phyloP scores from a whole-genome alignment of 2,329 filamentous ascomycete species.

The Neofusicoccum kwambonambiense region DNA sequence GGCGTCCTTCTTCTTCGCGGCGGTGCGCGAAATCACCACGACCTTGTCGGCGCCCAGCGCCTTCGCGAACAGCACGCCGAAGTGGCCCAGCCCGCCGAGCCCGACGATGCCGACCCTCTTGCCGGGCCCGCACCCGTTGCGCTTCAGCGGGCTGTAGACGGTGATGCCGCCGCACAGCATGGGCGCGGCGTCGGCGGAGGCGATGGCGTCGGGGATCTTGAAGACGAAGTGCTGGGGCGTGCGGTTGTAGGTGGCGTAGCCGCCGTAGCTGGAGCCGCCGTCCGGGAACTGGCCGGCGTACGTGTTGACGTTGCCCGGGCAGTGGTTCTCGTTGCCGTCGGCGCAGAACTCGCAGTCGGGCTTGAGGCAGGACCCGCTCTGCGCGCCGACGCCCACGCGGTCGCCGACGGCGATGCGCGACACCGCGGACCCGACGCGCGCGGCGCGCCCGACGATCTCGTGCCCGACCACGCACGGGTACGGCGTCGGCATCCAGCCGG shows the following conservation, averaged over 20 bases:
- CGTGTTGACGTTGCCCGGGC: slow-evolving; percentile 53
- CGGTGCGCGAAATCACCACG: slow-evolving; percentile 62
- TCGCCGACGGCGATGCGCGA: slow-evolving; percentile 59
- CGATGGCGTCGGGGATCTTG: slow-evolving; percentile 53
- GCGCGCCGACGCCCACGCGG: slow-evolving; percentile 54
- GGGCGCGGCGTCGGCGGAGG: slow-evolving; percentile 58
- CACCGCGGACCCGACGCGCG: slow-evolving; percentile 33
- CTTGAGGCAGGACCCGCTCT: slow-evolving; percentile 47
- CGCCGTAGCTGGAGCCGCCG: slow-evolving; percentile 66
- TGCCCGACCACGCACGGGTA: slow-evolving; percentile 44
- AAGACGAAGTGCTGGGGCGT: slow-evolving; percentile 59
- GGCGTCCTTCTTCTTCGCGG: slow-evolving; percentile 59
- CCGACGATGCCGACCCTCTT: slow-evolving; percentile 71
- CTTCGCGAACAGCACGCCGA: slow-evolving; percentile 68
- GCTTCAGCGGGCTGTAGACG: slow-evolving; percentile 66
- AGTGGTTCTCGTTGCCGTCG: slow-evolving; percentile 44
- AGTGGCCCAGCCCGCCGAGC: slow-evolving; percentile 71
- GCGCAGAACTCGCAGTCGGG: slow-evolving; percentile 54
- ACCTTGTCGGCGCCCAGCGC: slow-evolving; percentile 68
- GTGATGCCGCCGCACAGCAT: slow-evolving; percentile 79
- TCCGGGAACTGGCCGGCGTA: slow-evolving; percentile 59
- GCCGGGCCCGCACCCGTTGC: slow-evolving; percentile 67
- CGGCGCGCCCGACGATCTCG: slow-evolving; percentile 42
- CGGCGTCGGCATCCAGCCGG: slow-evolving; percentile 44
- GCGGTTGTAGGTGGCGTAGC: slow-evolving; percentile 57